Conservation (phyloP, 805 yeast species). For the Huiozyma naganishii region DNA sequence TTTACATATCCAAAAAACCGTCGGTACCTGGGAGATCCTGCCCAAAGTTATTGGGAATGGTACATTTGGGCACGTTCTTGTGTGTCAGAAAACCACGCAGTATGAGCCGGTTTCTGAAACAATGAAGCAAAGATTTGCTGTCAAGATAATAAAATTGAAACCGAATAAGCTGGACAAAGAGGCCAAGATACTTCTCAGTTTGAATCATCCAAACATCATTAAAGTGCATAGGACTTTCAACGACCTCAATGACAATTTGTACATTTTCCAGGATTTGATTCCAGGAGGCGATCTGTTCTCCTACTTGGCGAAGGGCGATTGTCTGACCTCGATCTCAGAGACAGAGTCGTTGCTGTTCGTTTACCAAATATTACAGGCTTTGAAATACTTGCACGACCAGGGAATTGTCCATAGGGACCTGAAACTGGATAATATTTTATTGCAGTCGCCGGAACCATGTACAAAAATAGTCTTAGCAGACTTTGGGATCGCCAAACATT, state of each 20-base stretch:
- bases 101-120: background rate
- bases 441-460: slow-evolving; percentile 42
- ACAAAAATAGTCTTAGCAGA: slow-evolving; percentile 53
- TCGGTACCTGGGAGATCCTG: slow-evolving; percentile 33
- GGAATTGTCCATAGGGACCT: slow-evolving; percentile 58
- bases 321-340: slow-evolving; percentile 37
- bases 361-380: slow-evolving; percentile 47
- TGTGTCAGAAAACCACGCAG: slow-evolving; percentile 5
- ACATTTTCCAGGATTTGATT: slow-evolving; percentile 39
- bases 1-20: slow-evolving; percentile 13
- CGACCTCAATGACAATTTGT: slow-evolving; percentile 23
- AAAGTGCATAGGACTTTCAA: slow-evolving; percentile 31
- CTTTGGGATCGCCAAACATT: slow-evolving; percentile 46
- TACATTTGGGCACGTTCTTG: slow-evolving; percentile 44
- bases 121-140: slow-evolving; percentile 32
- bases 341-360: slow-evolving; percentile 42
- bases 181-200: slow-evolving; percentile 31
- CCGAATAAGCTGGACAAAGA: slow-evolving; percentile 30
- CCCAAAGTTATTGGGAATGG: slow-evolving; percentile 41
- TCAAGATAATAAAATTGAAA: slow-evolving; percentile 33
- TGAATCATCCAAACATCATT: slow-evolving; percentile 42
- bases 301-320: slow-evolving; percentile 35
- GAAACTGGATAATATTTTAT: slow-evolving; percentile 53
- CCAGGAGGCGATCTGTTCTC: slow-evolving; percentile 54
- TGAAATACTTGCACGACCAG: slow-evolving; percentile 41